phyloP scores from a whole-genome alignment of 2,329 filamentous ascomycete species.

The Colletotrichum brevisporum region DNA sequence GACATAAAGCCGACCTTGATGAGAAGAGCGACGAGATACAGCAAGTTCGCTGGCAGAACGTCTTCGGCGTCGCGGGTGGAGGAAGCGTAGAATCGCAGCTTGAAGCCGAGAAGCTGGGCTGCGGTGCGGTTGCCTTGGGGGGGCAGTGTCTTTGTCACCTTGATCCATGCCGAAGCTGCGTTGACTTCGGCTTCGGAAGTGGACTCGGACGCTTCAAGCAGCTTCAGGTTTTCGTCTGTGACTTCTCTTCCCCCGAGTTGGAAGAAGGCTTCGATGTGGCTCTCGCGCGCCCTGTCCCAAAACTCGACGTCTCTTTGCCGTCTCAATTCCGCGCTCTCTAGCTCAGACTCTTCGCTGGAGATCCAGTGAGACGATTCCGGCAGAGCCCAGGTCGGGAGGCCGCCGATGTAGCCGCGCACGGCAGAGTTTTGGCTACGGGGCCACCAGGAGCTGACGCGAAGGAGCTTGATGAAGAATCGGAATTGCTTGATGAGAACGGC shows the following conservation, averaged over 20 bases:
- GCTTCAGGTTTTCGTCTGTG: slow-evolving; percentile 69
- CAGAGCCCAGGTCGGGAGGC: slow-evolving; percentile 88
- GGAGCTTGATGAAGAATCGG: slow-evolving; percentile 93
- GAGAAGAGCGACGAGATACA: slow-evolving; percentile 90
- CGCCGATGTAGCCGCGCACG: slow-evolving; percentile 66
- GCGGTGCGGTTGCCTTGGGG: slow-evolving; percentile 91
- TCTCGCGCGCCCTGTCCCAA: slow-evolving; percentile 83
- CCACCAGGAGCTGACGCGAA: slow-evolving; percentile 97
- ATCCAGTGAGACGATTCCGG: slow-evolving; percentile 77
- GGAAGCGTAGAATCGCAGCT: slow-evolving; percentile 94
- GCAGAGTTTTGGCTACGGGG: slow-evolving; percentile 71
- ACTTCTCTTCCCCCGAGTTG: slow-evolving; percentile 84
- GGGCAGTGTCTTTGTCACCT: slow-evolving; percentile 83
- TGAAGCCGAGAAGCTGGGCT: slow-evolving; percentile 96
- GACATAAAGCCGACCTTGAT: slow-evolving; percentile 99
- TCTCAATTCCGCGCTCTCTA: slow-evolving; percentile 68
- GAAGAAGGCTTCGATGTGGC: slow-evolving; percentile 88
- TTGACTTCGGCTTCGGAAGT: slow-evolving; percentile 65
- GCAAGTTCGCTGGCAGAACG: slow-evolving; percentile 88
- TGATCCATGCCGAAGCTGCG: slow-evolving; percentile 81
- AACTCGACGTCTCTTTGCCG: slow-evolving; percentile 80
- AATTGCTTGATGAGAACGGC: slow-evolving; percentile 93
- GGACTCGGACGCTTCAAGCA: slow-evolving; percentile 57
- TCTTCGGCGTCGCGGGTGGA: slow-evolving; percentile 81
- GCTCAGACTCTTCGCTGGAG: slow-evolving; percentile 78